Evolutionary conservation across 352 stramenopile species (phyloP).

Genomic region (Globisporangium radiosum): DNA sequence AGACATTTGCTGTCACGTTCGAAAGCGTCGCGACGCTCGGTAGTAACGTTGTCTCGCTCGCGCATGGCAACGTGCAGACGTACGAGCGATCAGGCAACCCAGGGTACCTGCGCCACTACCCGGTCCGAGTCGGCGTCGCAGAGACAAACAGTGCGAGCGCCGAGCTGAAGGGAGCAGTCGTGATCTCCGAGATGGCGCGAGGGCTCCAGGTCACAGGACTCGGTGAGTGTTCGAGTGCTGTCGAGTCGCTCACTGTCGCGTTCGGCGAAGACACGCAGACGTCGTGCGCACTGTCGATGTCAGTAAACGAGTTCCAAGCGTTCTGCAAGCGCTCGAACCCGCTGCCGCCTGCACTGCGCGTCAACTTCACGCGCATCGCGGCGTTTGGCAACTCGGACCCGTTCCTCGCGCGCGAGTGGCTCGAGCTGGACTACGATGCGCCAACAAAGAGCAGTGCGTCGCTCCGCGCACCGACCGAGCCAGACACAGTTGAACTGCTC

Average conservation of each 20-base stretch:
- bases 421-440: conserved; percentile 30
- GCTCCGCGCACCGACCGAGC: too few species aligned
- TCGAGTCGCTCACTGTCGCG: conserved; percentile 8
- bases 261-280: conserved; percentile 36
- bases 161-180: not conserved
- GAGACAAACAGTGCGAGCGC: conserved; percentile 4
- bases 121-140: conserved; percentile 26
- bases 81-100: conserved; percentile 35
- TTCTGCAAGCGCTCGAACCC: conserved; percentile 18
- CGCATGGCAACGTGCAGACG: conserved; percentile 25
- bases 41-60: conserved; percentile 16
- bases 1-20: conserved; percentile 31
- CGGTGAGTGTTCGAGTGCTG: conserved; percentile 17
- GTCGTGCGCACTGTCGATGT: conserved; percentile 26
- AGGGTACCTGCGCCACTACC: conserved; percentile 26
- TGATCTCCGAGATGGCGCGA: conserved; percentile 24
- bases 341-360: conserved; percentile 14
- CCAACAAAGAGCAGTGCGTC: conserved; percentile 11
- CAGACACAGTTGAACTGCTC: conserved; percentile 13
- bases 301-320: conserved; percentile 17
- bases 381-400: conserved; percentile 37
- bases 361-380: conserved; percentile 38
- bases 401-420: conserved; percentile 28
- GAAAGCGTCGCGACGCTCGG: conserved; percentile 14
- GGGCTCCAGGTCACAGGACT: conserved; percentile 23